Base-by-base conservation (phyloP, 164 flowering plant genomes). In the Malania oleifera region DNA sequence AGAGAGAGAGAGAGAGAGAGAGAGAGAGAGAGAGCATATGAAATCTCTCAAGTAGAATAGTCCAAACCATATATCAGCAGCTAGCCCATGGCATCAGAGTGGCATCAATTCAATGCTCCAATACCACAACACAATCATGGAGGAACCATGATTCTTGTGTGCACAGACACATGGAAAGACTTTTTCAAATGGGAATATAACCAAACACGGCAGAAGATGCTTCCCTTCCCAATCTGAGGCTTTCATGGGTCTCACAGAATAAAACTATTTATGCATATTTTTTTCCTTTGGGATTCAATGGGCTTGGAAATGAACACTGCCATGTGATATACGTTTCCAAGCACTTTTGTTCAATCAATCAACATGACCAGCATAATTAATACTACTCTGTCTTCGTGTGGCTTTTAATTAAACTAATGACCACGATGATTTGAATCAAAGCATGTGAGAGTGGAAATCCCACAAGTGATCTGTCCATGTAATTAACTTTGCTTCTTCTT, bases 141-240 rank as follows among this genome's bases (percentile, higher is more conserved):
- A 57, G 49, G 38, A 35, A 19, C 62, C 61, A 63, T 61, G 62
- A 68, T 65, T 64, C 72, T 61, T 67, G 52, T 66, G 52, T 67
- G 58, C 71, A 72, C 63, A 58, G 19, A 67, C 60, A 72, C 75
- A 67, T 56, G 62, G 40, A 18, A 7, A 31, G 24, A 41, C 40
- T 47, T 51, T 59, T 44, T 5, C 28, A 31, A 31, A 62, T 53
- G 54, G 59, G 45, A 28, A 53, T 22, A 54, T 45, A 24, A 40
- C 44, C 52, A 44, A 62, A 54, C 59, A 44, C 31, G 44, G 24
- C 59, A 53, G 41, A 62, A 50, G 52, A 57, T 31, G 35, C 56
- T 9, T 53, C 47, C 46, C 31, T 56, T 43, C 23, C 37, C 51
- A 37, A 47, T 62, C 62, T 34, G 31, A 22, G n/a, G 46, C 25